These are phyloP conservation scores for Zymoseptoria ardabiliae DNA, from an alignment of 2,329 filamentous ascomycete species.

Conservation along the genomic window DNA sequence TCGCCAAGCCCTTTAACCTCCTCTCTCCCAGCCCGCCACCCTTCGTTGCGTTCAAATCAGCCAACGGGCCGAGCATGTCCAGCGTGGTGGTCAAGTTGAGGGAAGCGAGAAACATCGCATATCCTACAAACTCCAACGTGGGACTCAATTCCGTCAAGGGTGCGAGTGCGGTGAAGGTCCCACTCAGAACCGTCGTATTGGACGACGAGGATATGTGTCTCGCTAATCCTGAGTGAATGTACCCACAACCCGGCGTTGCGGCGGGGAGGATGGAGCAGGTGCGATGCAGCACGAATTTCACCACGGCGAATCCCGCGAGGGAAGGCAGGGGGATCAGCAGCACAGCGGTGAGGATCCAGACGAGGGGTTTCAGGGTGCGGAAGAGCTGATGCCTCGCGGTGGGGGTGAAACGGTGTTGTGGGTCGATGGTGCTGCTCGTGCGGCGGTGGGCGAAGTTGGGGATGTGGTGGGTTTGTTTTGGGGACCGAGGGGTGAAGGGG, in stretches of 20 bases:
- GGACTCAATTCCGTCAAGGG: background rate
- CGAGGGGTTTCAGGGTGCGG: background rate
- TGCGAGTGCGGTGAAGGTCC: background rate
- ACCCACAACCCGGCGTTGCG: background rate
- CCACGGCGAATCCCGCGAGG: background rate
- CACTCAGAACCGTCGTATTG: background rate
- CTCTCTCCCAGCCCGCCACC: background rate
- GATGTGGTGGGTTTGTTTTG: background rate
- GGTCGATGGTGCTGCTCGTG: background rate
- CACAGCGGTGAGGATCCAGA: background rate
- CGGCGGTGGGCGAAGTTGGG: background rate
- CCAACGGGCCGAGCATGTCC: background rate
- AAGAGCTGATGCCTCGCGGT: background rate
- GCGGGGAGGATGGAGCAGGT: background rate
- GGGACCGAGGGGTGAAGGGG: no score
- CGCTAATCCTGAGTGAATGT: background rate
- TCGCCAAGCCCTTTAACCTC: background rate
- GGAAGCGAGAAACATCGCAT: constrained; percentile 5
- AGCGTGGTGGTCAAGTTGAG: constrained; percentile 5
- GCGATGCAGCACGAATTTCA: background rate
- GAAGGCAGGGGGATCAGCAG: background rate
- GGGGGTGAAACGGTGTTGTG: background rate
- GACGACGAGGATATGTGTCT: background rate
- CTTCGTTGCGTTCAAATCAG: background rate
- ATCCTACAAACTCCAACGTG: constrained; percentile 7